phyloP scores from a whole-genome alignment of 192 early-diverging fungal species.

The Entomortierella beljakovae region DNA sequence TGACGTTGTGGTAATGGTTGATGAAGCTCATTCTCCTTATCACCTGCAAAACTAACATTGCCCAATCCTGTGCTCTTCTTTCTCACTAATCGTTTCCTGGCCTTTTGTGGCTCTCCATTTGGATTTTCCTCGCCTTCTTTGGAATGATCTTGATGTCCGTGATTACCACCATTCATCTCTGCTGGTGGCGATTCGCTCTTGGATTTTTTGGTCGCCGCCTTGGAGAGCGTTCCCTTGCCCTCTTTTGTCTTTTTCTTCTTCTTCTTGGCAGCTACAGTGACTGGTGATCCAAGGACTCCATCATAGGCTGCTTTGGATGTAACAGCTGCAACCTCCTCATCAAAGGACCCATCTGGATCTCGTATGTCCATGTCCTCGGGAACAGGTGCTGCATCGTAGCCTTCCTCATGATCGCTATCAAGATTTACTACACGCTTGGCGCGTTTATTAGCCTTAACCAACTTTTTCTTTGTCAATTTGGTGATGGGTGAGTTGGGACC shows the following conservation, averaged over 20 bases:
- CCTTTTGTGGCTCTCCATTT: background rate
- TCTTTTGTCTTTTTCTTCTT: constrained; percentile 51
- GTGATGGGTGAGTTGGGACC: constrained; percentile 11
- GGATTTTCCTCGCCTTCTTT: background rate
- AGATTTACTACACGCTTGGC: constrained; percentile 42
- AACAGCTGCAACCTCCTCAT: constrained; percentile 15
- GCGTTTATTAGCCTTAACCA: constrained; percentile 34
- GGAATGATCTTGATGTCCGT: background rate
- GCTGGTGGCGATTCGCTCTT: constrained; percentile 12
- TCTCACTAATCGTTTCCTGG: constrained; percentile 10
- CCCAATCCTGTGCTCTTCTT: constrained; percentile 7
- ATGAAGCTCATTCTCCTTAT: background rate
- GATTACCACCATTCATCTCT: background rate
- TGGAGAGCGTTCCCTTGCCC: background rate
- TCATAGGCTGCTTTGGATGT: constrained; percentile 1
- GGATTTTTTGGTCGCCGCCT: background rate
- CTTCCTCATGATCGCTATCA: constrained; percentile 32
- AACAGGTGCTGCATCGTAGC: background rate
- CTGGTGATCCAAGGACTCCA: constrained; percentile 13
- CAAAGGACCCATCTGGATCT: constrained; percentile 1
- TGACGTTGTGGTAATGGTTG: no score
- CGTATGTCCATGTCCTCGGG: constrained; percentile 6
- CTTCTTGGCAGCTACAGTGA: constrained; percentile 4
- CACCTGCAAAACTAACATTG: constrained; percentile 30
- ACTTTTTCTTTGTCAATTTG: constrained; percentile 46